phyloP scores from a whole-genome alignment of 139 green algal genomes.

The Monoraphidium neglectum region DNA sequence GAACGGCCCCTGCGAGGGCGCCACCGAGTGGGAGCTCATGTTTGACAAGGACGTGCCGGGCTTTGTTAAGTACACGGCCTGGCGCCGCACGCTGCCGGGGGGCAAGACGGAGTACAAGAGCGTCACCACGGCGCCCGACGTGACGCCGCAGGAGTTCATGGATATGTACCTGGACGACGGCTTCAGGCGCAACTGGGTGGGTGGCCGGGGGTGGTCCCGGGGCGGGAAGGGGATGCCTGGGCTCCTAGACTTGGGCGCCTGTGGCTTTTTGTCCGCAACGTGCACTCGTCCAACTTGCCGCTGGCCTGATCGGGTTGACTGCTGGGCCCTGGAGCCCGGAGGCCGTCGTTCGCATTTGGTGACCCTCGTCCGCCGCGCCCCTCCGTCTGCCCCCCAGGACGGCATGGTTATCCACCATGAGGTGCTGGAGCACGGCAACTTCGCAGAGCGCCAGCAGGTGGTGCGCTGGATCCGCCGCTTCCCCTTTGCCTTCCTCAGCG shows the following conservation, averaged over 20 bases:
- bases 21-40: slow-evolving; percentile 56
- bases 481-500: slow-evolving; percentile 85
- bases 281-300: too few relatives aligned
- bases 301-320: too few relatives aligned
- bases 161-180: slow-evolving; percentile 88
- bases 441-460: slow-evolving; percentile 69
- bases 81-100: slow-evolving; percentile 61
- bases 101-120: slow-evolving; percentile 93
- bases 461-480: slow-evolving; percentile 90
- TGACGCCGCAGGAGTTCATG: slow-evolving; percentile 83
- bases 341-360: too few relatives aligned
- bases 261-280: too few relatives aligned
- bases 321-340: too few relatives aligned
- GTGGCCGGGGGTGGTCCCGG: too few relatives aligned
- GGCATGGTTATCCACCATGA: slow-evolving; percentile 75
- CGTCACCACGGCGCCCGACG: slow-evolving; percentile 64
- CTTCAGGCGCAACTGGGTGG: slow-evolving; percentile 73
- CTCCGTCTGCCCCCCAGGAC: slow-evolving; percentile 56
- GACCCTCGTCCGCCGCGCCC: too few relatives aligned
- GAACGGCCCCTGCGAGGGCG: slow-evolving; percentile 12
- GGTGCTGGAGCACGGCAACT: slow-evolving; percentile 61
- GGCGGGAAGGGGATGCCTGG: too few relatives aligned
- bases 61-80: slow-evolving; percentile 68
- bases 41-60: slow-evolving; percentile 67
- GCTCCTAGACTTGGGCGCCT: too few relatives aligned